Percentiles rank a stretch among this genome's conserved stretches.
These are phyloP conservation scores for Posidonia oceanica DNA, from an alignment of 116 monocot species.

Conservation along the genomic window DNA sequence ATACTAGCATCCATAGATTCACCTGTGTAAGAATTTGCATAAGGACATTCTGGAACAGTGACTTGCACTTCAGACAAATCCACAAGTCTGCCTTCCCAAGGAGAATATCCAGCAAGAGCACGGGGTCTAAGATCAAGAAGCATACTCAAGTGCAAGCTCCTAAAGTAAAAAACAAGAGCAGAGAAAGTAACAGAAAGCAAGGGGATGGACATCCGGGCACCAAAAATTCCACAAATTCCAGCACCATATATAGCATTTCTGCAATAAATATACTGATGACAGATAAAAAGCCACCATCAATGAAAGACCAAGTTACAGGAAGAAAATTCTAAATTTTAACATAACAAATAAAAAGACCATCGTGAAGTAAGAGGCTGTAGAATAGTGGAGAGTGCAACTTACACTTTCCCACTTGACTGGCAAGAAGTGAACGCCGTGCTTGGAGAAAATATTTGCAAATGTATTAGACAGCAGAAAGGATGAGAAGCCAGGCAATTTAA, in stretches of 20 bases:
- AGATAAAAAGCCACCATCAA: slow-evolving; percentile 6
- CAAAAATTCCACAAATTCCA: slow-evolving; percentile 34
- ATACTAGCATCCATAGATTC: neutral
- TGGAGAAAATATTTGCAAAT: slow-evolving; percentile 28
- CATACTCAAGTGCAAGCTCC: slow-evolving; percentile 22
- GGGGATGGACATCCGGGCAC: slow-evolving; percentile 13
- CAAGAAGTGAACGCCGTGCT: slow-evolving; percentile 60
- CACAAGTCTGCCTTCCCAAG: neutral
- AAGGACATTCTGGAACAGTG: neutral
- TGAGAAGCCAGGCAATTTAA: slow-evolving; percentile 22
- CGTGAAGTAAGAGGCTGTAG: neutral
- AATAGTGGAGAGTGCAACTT: slow-evolving; percentile 20
- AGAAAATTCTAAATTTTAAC: neutral
- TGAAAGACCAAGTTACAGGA: neutral
- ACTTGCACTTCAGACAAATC: neutral
- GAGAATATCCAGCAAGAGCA: slow-evolving; percentile 4
- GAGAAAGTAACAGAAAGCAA: slow-evolving; percentile 37
- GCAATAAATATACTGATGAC: slow-evolving; percentile 20
- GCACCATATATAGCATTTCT: slow-evolving; percentile 1
- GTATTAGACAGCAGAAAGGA: slow-evolving; percentile 28
- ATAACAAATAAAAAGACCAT: neutral
- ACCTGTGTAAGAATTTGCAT: neutral
- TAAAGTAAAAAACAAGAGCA: slow-evolving; percentile 45
- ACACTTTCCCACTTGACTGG: slow-evolving; percentile 36
- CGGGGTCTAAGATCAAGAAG: slow-evolving; percentile 13